Evolutionary conservation across 2,329 filamentous ascomycete genomes (phyloP).

Genomic region (Paecilomyces dactylethromorphus): DNA sequence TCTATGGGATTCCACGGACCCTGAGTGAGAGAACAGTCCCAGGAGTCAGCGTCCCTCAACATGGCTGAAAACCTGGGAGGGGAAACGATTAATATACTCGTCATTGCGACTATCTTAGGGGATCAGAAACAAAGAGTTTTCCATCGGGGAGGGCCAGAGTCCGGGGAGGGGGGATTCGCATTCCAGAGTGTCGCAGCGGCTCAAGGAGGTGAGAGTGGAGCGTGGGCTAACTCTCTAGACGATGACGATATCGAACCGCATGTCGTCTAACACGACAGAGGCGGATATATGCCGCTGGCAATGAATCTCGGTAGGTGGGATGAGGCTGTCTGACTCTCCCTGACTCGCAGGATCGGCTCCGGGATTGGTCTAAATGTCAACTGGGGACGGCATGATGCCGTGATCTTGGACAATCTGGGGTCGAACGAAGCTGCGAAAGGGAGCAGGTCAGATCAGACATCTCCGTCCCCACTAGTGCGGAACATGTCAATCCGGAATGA

Average conservation of each 20-base stretch:
- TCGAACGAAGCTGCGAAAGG: constrained; percentile 9
- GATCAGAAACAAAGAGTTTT: background rate
- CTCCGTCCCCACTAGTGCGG: background rate
- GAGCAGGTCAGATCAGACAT: background rate
- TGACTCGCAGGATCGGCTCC: background rate
- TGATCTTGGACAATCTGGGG: background rate
- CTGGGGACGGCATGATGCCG: background rate
- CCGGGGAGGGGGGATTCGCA: background rate
- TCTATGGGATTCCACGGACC: background rate
- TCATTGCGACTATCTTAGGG: background rate
- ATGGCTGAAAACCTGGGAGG: background rate
- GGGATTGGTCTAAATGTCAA: background rate
- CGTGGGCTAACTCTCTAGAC: background rate
- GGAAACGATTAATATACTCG: background rate
- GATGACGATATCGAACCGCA: background rate
- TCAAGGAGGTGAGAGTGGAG: background rate
- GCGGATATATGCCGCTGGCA: background rate
- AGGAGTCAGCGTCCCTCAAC: background rate
- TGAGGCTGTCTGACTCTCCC: background rate
- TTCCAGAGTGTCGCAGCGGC: background rate
- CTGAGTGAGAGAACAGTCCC: background rate
- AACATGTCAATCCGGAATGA: background rate
- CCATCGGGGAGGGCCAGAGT: background rate
- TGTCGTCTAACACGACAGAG: background rate
- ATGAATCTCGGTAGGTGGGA: background rate